phyloP scores from a whole-genome alignment of 2,329 filamentous ascomycete species.

The Amesomyces nigricolor region DNA sequence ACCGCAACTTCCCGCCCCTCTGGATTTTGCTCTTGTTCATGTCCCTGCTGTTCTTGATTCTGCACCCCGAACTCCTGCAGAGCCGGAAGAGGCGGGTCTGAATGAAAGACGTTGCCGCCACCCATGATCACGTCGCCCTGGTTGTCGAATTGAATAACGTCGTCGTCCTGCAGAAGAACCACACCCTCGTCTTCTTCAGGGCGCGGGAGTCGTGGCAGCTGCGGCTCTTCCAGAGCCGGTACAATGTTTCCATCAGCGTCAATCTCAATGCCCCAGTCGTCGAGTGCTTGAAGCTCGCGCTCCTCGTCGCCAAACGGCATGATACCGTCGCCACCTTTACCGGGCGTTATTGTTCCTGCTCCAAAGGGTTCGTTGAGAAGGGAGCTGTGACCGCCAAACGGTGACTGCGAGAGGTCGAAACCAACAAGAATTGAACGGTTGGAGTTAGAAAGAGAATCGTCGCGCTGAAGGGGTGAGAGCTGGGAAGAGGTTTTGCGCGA shows the following conservation, averaged over 20 bases:
- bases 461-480: slow-evolving; percentile 38
- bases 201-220: slow-evolving; percentile 38
- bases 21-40: slow-evolving; percentile 1
- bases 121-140: slow-evolving; percentile 34
- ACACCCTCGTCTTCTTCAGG: slow-evolving; percentile 8
- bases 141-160: slow-evolving; percentile 20
- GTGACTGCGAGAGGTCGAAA: slow-evolving; percentile 21
- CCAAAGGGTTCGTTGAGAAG: slow-evolving; percentile 18
- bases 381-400: slow-evolving; percentile 20
- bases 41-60: slow-evolving; percentile 14
- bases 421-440: slow-evolving; percentile 19
- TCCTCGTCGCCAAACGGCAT: slow-evolving; percentile 36
- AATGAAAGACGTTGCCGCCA: slow-evolving; percentile 34
- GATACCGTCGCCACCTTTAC: slow-evolving; percentile 28
- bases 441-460: slow-evolving; percentile 19
- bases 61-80: neutral
- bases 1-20: slow-evolving; percentile 7
- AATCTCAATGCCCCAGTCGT: slow-evolving; percentile 44
- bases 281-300: slow-evolving; percentile 30
- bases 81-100: slow-evolving; percentile 21
- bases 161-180: slow-evolving; percentile 9
- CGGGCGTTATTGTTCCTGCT: slow-evolving; percentile 12
- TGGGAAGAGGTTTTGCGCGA: slow-evolving; percentile 39
- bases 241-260: slow-evolving; percentile 48
- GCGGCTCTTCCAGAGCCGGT: slow-evolving; percentile 38